Evolutionary conservation across 129 eudicot genomes (phyloP), one percentile per base, ranked within the genome.

Genomic region (Chrysanthemum seticuspe): DNA sequence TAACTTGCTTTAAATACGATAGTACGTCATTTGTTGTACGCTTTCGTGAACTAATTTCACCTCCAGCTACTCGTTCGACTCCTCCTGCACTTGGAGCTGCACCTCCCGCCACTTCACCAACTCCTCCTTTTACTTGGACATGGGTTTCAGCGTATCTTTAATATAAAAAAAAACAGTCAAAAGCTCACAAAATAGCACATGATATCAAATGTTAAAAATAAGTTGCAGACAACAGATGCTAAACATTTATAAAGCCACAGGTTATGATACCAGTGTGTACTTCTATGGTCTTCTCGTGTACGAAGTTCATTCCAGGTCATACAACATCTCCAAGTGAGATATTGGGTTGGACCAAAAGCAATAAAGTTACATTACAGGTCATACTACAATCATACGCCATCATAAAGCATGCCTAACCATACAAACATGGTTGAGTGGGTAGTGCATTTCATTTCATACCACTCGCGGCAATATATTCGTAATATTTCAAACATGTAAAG

Each of bases 21-120:
- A 94, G 84, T 0, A 97, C 99, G 74, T 94, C 99, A 16, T 86
- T 87, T 10, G 97, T 94, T 5, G 99, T 94, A 13, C 88, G 95
- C 55, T 86, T 93, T 70, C 82, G 96, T 53, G 87, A 60, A 45
- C 87, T 74, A 62, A 78, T 84, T 71, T 68, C 84, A 27, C 77
- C 79, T 21, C 83, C 84, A 14, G 66, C 76, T 14, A 76, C 85
- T 0, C 71, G 80, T 11, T 77, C 88, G 0, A 72, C 90, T 29
- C 70, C 88, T 9, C 81, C 87, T 2, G 76, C 86, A 7, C 74
- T 19, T 19, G 21, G 21, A 19, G 21, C 21, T 19, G 21, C 21
- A 19, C 21, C 21, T 19, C 21, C 21, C 19, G 77, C 82, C 47
- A 52, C 81, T 65, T 71, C 82, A 44, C 72, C 81, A n/a, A 63